These are phyloP conservation scores for Colletotrichum graminicola DNA, from an alignment of 2,329 filamentous ascomycete species.

Conservation along the genomic window DNA sequence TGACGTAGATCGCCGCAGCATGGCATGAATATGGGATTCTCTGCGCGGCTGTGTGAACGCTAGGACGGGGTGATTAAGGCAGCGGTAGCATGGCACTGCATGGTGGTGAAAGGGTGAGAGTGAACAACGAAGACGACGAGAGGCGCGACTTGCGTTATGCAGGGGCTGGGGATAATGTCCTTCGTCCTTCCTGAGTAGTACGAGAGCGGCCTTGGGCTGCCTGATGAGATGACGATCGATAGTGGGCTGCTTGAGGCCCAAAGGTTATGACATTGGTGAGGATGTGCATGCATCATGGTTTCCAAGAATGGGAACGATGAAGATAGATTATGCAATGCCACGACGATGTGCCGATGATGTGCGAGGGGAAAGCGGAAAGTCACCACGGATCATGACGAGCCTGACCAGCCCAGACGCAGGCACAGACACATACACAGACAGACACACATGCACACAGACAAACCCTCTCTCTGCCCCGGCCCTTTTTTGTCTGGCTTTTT, in stretches of 20 bases:
- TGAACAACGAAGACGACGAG: not conserved
- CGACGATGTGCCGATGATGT: conserved; percentile 14
- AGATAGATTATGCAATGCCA: conserved; percentile 7
- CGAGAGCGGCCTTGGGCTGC: not conserved
- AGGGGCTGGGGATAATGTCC: conserved; percentile 30
- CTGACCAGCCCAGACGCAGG: not conserved
- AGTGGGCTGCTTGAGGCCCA: not conserved
- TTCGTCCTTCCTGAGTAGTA: conserved; percentile 19
- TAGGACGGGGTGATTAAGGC: conserved; percentile 18
- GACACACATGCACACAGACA: not conserved
- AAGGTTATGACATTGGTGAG: conserved; percentile 6
- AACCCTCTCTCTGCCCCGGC: not conserved
- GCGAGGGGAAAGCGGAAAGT: not conserved
- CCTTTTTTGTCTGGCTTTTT: not conserved
- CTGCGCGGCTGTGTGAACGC: conserved; percentile 11
- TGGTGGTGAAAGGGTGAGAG: conserved; percentile 2
- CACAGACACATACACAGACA: not conserved
- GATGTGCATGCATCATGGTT: not conserved
- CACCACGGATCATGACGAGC: not conserved
- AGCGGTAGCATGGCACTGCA: conserved; percentile 12
- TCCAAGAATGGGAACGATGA: not conserved
- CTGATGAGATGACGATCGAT: not conserved
- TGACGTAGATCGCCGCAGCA: not conserved
- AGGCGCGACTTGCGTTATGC: conserved; percentile 19
- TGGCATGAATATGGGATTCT: conserved; percentile 15